Evolutionary conservation across 192 early-diverging fungal species (phyloP), one percentile per base, ranked within the genome.

Genomic region (Backusella tuberculispora): DNA sequence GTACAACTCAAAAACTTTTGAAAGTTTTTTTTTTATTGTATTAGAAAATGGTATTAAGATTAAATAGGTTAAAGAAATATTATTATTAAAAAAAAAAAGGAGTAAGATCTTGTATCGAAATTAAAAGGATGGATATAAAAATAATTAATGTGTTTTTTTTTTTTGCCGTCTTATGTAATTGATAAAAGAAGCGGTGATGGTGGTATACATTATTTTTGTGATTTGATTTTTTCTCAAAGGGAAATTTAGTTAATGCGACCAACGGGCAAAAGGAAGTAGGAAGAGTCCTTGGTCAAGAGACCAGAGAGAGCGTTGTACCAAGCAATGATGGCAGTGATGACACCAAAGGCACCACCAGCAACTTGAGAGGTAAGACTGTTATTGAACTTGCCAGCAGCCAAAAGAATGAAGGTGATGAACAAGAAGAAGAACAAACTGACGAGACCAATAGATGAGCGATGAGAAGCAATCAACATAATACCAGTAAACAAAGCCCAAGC

Each of bases 241-340:
- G n/a, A n/a, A n/a, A n/a, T 37, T 76, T 76, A 78, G 43, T 48
- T 48, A 50, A 80, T 65, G 34, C 72, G 74, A 44, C 75, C 71
- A 43, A 64, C 60, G 50, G 90, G 91, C 40, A 92, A 79, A 12
- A 66, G 80, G 56, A 92, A 85, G 76, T 85, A 83, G 69, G 87
- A 86, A 69, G 81, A 87, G 29, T 85, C 74, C 6, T 76, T 75
- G 40, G 81, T 83, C 60, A 89, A 88, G 7, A 92, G 84, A 74
- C 89, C 88, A 15, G 88, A 85, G 0, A 89, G 85, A 21, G 91
- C 88, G 74, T 86, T 88, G 78, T 95, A 95, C 91, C 90, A 95
- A 65, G 91, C 93, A 72, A 90, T 85, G 15, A 92, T 63, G 9
- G 93, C 88, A 24, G 93, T 93, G 70, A 93, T 81, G 26, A 93